phyloP scores from a whole-genome alignment of 192 early-diverging fungal genomes.

The Linnemannia elongata region DNA sequence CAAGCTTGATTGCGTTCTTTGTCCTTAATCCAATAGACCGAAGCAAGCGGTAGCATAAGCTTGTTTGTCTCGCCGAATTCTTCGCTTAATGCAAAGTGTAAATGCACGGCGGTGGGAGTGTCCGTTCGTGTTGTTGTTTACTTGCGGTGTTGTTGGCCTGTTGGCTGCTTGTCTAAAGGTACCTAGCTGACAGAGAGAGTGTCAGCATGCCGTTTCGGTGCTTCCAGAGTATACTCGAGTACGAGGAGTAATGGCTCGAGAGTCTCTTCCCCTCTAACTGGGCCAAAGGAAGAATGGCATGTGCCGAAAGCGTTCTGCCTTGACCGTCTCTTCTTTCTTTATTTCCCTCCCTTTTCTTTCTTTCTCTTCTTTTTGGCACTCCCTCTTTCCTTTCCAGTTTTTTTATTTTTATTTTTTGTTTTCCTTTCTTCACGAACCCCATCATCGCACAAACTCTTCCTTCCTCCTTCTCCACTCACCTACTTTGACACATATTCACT shows the following conservation, averaged over 20 bases:
- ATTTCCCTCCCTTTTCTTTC: not conserved
- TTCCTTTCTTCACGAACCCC: constrained; percentile 17
- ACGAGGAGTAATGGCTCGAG: not conserved
- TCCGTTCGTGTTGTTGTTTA: no score
- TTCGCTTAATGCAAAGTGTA: not conserved
- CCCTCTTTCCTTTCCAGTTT: not conserved
- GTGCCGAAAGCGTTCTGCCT: not conserved
- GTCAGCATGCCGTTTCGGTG: not conserved
- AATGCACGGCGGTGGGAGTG: not conserved
- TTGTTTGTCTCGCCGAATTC: not conserved
- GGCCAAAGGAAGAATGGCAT: not conserved
- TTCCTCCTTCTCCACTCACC: not conserved
- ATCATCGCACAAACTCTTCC: not conserved
- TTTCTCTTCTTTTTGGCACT: not conserved
- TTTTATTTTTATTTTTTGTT: not conserved
- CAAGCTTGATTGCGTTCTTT: no score
- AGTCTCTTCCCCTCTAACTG: not conserved
- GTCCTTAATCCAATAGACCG: no score
- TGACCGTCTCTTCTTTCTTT: not conserved
- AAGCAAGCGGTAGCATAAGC: no score
- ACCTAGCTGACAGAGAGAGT: not conserved
- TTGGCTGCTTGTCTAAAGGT: not conserved
- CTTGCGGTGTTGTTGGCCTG: not conserved
- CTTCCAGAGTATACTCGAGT: not conserved
- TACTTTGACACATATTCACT: not conserved